A percentile compares a stretch with the other conserved stretches of the same genome.
Conservation (phyloP, 2,329 filamentous ascomycete genomes). For the Sclerotiophoma versabilis region DNA sequence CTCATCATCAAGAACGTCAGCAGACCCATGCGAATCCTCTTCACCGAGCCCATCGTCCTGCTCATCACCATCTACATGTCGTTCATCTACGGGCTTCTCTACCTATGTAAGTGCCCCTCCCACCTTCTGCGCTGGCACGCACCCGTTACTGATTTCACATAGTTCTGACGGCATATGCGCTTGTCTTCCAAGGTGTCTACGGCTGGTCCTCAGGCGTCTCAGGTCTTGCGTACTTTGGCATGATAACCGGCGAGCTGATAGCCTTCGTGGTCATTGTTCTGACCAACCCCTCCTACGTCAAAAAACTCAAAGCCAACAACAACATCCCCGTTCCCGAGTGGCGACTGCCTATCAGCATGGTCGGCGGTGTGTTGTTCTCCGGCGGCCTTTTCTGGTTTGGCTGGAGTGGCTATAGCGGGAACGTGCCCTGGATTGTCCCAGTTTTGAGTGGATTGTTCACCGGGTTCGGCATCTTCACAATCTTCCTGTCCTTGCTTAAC, state of each 20-base stretch:
- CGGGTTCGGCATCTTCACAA: constrained; percentile 64
- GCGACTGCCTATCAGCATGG: constrained; percentile 62
- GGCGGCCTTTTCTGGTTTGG: constrained; percentile 36
- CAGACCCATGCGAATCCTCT: constrained; percentile 58
- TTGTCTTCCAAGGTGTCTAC: constrained; percentile 78
- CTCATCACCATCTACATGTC: constrained; percentile 57
- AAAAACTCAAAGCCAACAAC: constrained; percentile 53
- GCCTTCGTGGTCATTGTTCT: constrained; percentile 70
- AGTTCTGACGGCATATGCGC: constrained; percentile 83
- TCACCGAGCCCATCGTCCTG: constrained; percentile 59
- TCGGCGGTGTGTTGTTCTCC: constrained; percentile 57
- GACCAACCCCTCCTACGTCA: constrained; percentile 70
- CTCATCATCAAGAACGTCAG: constrained; percentile 61
- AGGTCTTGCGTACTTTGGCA: constrained; percentile 84
- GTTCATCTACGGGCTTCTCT: constrained; percentile 43
- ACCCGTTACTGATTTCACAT: neutral
- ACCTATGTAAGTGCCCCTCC: neutral
- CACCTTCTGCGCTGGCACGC: neutral
- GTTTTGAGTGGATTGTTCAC: constrained; percentile 59
- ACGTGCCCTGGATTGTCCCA: constrained; percentile 52
- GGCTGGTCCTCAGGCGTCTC: constrained; percentile 72
- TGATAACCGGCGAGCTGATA: constrained; percentile 76
- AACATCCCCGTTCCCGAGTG: constrained; percentile 64
- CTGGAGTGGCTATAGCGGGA: constrained; percentile 53
- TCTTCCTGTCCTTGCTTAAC: constrained; percentile 65